Percentiles rank a stretch among this genome's conserved stretches.
These are phyloP conservation scores for Cucumis melo DNA, from an alignment of 306 rosid species.

Conservation along the genomic window DNA sequence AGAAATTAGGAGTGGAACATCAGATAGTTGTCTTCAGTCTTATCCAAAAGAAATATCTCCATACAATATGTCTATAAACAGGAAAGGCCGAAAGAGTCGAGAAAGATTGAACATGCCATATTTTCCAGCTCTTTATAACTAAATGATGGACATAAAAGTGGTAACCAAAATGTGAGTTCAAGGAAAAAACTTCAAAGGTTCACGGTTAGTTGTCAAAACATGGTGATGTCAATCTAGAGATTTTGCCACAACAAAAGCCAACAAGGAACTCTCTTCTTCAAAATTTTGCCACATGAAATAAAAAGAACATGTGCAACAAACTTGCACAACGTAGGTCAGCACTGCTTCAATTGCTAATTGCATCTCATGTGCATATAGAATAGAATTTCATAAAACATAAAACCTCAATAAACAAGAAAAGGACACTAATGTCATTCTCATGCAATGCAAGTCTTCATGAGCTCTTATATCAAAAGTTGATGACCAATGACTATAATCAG, in stretches of 20 bases:
- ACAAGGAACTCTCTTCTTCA: not conserved
- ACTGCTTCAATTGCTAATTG: not conserved
- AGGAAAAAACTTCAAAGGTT: not conserved
- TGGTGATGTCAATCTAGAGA: not conserved
- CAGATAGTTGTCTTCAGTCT: not conserved
- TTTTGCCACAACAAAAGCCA: not conserved
- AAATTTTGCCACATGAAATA: not conserved
- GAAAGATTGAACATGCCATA: not conserved
- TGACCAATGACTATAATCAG: not conserved
- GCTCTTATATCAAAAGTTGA: not conserved
- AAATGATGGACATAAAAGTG: not conserved
- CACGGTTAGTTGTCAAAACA: not conserved
- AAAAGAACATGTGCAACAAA: not conserved
- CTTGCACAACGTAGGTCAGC: not conserved
- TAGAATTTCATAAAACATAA: not conserved
- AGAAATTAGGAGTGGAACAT: slow-evolving; percentile 8
- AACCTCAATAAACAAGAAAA: not conserved
- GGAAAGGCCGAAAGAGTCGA: not conserved
- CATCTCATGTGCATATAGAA: not conserved
- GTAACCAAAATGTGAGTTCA: not conserved
- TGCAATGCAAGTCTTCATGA: not conserved
- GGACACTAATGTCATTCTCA: not conserved
- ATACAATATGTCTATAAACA: not conserved
- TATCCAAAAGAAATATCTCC: not conserved
- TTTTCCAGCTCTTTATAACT: not conserved